Conservation (phyloP, 2,329 filamentous ascomycete genomes). For the Polychaeton citri region DNA sequence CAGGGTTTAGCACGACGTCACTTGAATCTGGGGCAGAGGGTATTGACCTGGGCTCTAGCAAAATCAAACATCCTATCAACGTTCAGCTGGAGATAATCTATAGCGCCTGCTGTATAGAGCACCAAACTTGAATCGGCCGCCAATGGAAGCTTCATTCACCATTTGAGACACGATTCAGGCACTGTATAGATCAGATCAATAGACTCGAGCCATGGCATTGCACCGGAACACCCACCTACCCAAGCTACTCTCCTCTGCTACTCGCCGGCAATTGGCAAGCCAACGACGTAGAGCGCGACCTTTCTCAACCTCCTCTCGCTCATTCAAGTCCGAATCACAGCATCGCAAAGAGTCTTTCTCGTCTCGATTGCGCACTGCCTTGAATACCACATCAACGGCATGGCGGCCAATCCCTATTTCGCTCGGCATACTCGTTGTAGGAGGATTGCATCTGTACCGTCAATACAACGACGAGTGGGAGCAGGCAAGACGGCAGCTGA, state of each 20-base stretch:
- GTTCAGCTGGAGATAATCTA: no score
- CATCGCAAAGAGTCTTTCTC: conserved; percentile 41
- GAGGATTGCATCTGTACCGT: conserved; percentile 72
- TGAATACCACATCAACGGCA: conserved; percentile 54
- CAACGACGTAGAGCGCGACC: neutral
- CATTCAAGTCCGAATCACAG: neutral
- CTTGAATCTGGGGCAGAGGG: no score
- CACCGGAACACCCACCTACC: neutral
- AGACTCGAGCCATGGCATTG: neutral
- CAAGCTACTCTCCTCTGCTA: neutral
- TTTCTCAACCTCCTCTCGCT: neutral
- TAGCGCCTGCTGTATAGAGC: no score
- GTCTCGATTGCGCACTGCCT: conserved; percentile 43
- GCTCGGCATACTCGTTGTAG: conserved; percentile 72
- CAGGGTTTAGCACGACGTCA: no score
- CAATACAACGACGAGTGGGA: conserved; percentile 30
- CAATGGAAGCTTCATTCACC: no score
- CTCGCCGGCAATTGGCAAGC: neutral
- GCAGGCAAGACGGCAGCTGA: conserved; percentile 21
- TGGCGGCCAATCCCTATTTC: conserved; percentile 88
- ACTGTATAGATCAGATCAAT: no score
- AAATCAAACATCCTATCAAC: no score
- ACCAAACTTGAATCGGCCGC: no score
- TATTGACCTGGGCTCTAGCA: no score
- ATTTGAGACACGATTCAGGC: no score